A percentile compares a stretch with the other conserved stretches of the same genome.
Evolutionary conservation across 2,329 filamentous ascomycete species (phyloP).

Genomic region (Fusarium agapanthi): DNA sequence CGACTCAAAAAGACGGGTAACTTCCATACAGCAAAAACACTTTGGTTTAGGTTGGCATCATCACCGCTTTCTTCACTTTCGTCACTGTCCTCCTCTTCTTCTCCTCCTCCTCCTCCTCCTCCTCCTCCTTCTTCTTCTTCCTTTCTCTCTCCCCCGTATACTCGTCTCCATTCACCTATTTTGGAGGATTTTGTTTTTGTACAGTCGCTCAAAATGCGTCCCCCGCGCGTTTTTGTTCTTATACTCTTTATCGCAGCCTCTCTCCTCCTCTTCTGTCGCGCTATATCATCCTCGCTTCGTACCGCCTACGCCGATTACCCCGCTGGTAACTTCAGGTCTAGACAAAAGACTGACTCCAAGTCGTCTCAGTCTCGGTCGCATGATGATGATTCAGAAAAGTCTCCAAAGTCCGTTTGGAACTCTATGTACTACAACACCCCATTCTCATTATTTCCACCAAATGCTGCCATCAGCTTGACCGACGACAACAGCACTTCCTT

Average conservation of each 20-base stretch:
- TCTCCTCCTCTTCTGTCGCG: conserved; percentile 64
- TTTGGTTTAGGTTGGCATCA: conserved; percentile 40
- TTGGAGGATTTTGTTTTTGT: conserved; percentile 8
- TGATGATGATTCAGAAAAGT: conserved; percentile 15
- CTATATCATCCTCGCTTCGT: conserved; percentile 53
- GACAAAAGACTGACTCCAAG: conserved; percentile 16
- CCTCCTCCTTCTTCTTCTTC: conserved; percentile 3
- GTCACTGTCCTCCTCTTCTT: conserved; percentile 45
- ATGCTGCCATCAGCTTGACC: conserved; percentile 93
- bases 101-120: background rate
- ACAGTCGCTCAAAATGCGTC: conserved; percentile 56
- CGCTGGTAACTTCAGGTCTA: conserved; percentile 38
- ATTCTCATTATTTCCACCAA: conserved; percentile 91
- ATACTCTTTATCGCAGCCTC: conserved; percentile 62
- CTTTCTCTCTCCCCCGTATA: background rate
- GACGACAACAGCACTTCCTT: conserved; percentile 99
- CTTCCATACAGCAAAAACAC: conserved; percentile 68
- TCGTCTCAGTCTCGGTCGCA: conserved; percentile 13
- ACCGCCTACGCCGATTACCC: conserved; percentile 42
- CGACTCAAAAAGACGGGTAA: conserved; percentile 65
- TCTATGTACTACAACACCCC: conserved; percentile 78
- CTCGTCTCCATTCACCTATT: background rate
- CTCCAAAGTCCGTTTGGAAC: conserved; percentile 45
- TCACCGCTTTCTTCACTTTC: conserved; percentile 40
- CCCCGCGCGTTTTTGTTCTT: conserved; percentile 63